Conservation (phyloP, 78 protist species). For the Dictyostelium citrinum region DNA sequence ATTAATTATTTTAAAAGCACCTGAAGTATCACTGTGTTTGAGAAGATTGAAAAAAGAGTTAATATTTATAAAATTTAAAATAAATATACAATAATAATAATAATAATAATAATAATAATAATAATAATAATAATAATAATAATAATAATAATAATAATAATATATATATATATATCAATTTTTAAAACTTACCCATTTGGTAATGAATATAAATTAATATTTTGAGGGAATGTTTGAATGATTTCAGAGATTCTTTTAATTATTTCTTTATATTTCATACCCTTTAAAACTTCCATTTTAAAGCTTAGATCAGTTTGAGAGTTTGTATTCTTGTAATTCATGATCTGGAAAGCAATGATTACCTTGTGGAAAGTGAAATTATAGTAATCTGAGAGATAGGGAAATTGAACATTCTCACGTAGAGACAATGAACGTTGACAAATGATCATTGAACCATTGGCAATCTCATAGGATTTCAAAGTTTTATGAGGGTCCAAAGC, state of each 20-base stretch:
- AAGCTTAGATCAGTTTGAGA: not conserved
- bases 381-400: constrained; percentile 58
- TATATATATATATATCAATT: not conserved
- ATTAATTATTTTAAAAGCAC: not conserved
- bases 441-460: constrained; percentile 53
- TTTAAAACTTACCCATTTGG: not conserved
- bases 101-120: not conserved
- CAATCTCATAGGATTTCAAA: constrained; percentile 39
- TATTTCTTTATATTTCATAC: constrained; percentile 46
- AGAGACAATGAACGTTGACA: constrained; percentile 28
- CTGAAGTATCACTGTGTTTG: not conserved
- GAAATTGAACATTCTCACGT: constrained; percentile 41
- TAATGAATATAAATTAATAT: constrained; percentile 54
- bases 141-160: not conserved
- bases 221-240: constrained; percentile 70
- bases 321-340: constrained; percentile 52
- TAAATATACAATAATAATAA: too few species aligned
- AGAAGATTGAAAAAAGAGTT: not conserved
- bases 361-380: constrained; percentile 63
- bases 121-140: not conserved
- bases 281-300: constrained; percentile 49
- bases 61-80: not conserved
- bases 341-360: constrained; percentile 41
- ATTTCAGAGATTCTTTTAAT: constrained; percentile 50
- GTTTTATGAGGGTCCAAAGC: constrained; percentile 52